These are phyloP conservation scores for Rhodotorula sp. DNA, from an alignment of 1,284 basidiomycete genomes.

Conservation along the genomic window DNA sequence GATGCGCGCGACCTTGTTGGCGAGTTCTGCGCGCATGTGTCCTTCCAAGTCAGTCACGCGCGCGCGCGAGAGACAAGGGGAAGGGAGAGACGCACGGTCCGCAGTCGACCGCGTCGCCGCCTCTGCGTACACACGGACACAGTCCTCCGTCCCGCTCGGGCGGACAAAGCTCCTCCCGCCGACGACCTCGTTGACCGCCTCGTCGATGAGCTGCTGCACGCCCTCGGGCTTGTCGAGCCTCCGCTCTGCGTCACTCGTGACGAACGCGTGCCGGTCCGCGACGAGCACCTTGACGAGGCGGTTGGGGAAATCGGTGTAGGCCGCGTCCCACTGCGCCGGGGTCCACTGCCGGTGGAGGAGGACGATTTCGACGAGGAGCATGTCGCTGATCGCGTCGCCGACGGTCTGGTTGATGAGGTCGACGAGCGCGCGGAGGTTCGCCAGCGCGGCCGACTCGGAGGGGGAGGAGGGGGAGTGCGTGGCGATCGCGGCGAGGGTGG, in stretches of 20 bases:
- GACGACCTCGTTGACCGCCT: slow-evolving; percentile 75
- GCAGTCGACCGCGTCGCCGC: slow-evolving; percentile 72
- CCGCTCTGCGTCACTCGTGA: slow-evolving; percentile 92
- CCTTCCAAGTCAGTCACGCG: neutral
- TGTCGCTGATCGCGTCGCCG: slow-evolving; percentile 93
- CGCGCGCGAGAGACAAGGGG: neutral
- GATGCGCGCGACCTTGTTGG: slow-evolving; percentile 31
- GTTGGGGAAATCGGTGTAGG: slow-evolving; percentile 94
- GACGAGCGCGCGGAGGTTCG: slow-evolving; percentile 72
- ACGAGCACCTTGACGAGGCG: slow-evolving; percentile 95
- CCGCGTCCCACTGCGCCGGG: slow-evolving; percentile 85
- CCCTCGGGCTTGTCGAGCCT: slow-evolving; percentile 76
- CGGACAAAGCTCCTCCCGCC: slow-evolving; percentile 90
- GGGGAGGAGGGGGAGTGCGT: slow-evolving; percentile 71
- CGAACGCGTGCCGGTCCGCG: slow-evolving; percentile 77
- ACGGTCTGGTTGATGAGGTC: slow-evolving; percentile 97
- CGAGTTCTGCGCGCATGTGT: slow-evolving; percentile 33
- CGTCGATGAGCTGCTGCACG: slow-evolving; percentile 84
- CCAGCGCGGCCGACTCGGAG: slow-evolving; percentile 74
- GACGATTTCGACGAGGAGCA: slow-evolving; percentile 92
- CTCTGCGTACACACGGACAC: slow-evolving; percentile 97
- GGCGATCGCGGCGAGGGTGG: slow-evolving; percentile 57
- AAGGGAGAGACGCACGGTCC: slow-evolving; percentile 64
- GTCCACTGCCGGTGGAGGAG: slow-evolving; percentile 83
- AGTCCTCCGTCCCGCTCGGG: slow-evolving; percentile 97